Evolutionary conservation across 1,139 yeast species (phyloP).

Genomic region (Diutina sp.): DNA sequence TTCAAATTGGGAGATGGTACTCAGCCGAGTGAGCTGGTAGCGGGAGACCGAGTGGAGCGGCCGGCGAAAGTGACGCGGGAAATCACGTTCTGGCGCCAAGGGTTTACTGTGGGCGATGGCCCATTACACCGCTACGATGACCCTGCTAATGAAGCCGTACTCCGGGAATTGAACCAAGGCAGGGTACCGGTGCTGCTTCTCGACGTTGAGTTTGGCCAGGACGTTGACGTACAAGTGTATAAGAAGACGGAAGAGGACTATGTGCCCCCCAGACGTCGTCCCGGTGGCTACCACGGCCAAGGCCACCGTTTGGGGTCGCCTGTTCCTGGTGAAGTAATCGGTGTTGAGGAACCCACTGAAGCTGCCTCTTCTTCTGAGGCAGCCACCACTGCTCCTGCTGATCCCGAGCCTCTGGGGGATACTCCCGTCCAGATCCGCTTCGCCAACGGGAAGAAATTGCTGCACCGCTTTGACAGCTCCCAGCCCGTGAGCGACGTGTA

Average conservation of each 20-base stretch:
- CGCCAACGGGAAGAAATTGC: conserved; percentile 64
- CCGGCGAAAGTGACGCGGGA: conserved; percentile 49
- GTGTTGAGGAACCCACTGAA: conserved; percentile 7
- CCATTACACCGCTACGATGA: conserved; percentile 79
- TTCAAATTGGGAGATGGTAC: conserved; percentile 64
- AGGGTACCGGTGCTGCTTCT: conserved; percentile 83
- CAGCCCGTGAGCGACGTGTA: conserved; percentile 62
- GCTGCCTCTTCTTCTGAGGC: conserved; percentile 9
- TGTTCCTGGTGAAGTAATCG: conserved; percentile 49
- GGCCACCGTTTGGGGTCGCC: conserved; percentile 93
- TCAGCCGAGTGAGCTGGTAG: conserved; percentile 25
- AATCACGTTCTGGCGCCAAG: conserved; percentile 92
- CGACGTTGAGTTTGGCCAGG: conserved; percentile 81
- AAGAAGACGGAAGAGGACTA: conserved; percentile 76
- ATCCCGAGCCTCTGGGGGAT: conserved; percentile 42
- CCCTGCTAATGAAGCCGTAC: conserved; percentile 65
- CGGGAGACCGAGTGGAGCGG: conserved; percentile 12
- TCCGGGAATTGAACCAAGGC: conserved; percentile 76
- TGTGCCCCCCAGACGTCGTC: conserved; percentile 51
- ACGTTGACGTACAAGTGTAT: conserved; percentile 86
- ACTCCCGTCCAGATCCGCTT: conserved; percentile 72
- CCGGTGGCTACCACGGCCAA: conserved; percentile 64
- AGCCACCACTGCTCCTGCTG: conserved; percentile 9
- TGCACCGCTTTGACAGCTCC: conserved; percentile 50
- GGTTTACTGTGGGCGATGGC: conserved; percentile 91